A percentile compares a stretch with the other conserved stretches of the same genome.
Evolutionary conservation across 345 rosid genomes (phyloP).

Genomic region (Erucastrum elatum): DNA sequence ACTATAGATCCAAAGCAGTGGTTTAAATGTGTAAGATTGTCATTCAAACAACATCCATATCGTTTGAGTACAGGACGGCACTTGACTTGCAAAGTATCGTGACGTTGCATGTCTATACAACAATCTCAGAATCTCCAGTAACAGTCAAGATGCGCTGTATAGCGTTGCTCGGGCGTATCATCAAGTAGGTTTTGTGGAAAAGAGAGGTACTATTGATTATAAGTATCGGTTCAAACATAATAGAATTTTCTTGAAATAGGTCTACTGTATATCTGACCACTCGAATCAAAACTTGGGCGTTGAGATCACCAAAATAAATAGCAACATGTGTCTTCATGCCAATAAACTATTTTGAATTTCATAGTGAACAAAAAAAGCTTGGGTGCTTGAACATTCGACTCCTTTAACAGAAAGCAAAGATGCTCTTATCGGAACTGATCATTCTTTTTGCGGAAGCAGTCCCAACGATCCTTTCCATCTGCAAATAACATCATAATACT

Average conservation of each 20-base stretch:
- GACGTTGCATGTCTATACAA: slow-evolving; percentile 66
- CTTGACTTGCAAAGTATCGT: too few relatives aligned
- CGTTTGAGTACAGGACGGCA: too few relatives aligned
- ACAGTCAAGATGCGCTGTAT: slow-evolving; percentile 66
- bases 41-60: too few relatives aligned
- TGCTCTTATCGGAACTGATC: slow-evolving; percentile 66
- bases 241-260: background rate
- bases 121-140: slow-evolving; percentile 55
- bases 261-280: too few relatives aligned
- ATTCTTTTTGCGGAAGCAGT: slow-evolving; percentile 59
- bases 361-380: background rate
- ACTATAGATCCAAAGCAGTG: too few relatives aligned
- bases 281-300: too few relatives aligned
- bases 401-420: slow-evolving; percentile 64
- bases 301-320: too few relatives aligned
- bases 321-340: too few relatives aligned
- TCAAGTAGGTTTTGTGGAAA: slow-evolving; percentile 70
- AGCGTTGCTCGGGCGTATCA: slow-evolving; percentile 77
- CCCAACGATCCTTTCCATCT: slow-evolving; percentile 90
- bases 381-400: background rate
- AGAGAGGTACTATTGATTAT: background rate
- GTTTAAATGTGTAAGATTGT: too few relatives aligned
- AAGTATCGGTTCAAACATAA: background rate
- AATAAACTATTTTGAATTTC: too few relatives aligned
- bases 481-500: slow-evolving; percentile 17